phyloP scores from a whole-genome alignment of 1,284 basidiomycete genomes.

The Sporisorium reilianum region DNA sequence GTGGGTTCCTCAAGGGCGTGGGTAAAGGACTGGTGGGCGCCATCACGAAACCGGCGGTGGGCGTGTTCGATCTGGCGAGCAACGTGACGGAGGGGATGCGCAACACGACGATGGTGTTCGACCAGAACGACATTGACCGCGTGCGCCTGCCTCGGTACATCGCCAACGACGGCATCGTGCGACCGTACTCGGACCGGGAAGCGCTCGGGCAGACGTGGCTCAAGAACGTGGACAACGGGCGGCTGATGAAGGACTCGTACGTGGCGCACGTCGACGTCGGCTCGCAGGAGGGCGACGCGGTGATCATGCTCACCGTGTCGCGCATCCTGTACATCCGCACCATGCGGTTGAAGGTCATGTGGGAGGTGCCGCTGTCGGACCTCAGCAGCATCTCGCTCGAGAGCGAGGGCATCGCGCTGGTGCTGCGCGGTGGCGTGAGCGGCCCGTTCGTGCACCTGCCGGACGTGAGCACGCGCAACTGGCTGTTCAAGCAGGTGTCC shows the following conservation, averaged over 20 bases:
- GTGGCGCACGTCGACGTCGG: constrained; percentile 81
- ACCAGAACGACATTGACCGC: constrained; percentile 89
- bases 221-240: constrained; percentile 86
- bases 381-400: constrained; percentile 82
- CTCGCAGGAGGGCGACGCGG: constrained; percentile 70
- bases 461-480: constrained; percentile 73
- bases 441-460: constrained; percentile 74
- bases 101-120: constrained; percentile 98
- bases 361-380: constrained; percentile 90
- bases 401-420: constrained; percentile 73
- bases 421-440: constrained; percentile 73
- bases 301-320: constrained; percentile 65
- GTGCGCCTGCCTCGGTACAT: constrained; percentile 89
- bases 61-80: constrained; percentile 93
- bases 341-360: constrained; percentile 84
- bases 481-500: constrained; percentile 75
- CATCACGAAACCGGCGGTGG: constrained; percentile 96
- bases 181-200: constrained; percentile 82
- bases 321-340: constrained; percentile 82
- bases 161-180: constrained; percentile 71
- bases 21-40: constrained; percentile 95
- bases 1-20: constrained; percentile 97
- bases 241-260: constrained; percentile 85
- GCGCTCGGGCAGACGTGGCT: constrained; percentile 97
- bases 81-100: constrained; percentile 93